Evolutionary conservation across 2,329 filamentous ascomycete genomes (phyloP).

Genomic region (Talaromyces sp.): DNA sequence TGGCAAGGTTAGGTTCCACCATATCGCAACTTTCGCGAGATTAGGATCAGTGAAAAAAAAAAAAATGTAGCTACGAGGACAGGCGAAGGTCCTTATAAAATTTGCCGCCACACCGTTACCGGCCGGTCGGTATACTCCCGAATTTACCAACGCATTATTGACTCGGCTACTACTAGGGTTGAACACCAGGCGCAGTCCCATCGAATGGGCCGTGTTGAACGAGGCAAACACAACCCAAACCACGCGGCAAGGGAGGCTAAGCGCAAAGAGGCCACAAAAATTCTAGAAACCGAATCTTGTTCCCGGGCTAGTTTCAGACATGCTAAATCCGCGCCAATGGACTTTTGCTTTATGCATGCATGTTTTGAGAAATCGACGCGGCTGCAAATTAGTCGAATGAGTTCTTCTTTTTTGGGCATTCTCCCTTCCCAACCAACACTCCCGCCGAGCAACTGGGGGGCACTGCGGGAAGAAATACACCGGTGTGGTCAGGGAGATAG

Average conservation of each 20-base stretch:
- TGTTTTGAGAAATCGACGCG: neutral
- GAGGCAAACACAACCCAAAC: neutral
- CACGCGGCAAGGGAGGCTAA: neutral
- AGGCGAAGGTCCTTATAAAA: neutral
- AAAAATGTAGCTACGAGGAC: neutral
- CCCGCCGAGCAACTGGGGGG: neutral
- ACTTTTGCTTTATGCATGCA: neutral
- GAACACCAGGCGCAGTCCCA: neutral
- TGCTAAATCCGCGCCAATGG: neutral
- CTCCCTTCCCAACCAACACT: neutral
- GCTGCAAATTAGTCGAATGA: neutral
- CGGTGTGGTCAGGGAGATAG: neutral
- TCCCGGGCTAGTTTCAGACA: neutral
- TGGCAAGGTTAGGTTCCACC: slow-evolving; percentile 7
- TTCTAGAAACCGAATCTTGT: neutral
- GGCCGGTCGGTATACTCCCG: neutral
- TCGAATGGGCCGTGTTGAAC: neutral
- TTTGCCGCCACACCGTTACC: neutral
- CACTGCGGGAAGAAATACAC: neutral
- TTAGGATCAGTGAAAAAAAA: neutral
- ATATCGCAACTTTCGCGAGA: neutral
- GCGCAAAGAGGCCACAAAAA: neutral
- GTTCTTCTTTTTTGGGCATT: neutral
- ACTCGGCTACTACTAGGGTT: neutral
- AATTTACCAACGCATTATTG: neutral